Conservation (phyloP, 345 rosid genomes). For the Gossypium ekmanianum region DNA sequence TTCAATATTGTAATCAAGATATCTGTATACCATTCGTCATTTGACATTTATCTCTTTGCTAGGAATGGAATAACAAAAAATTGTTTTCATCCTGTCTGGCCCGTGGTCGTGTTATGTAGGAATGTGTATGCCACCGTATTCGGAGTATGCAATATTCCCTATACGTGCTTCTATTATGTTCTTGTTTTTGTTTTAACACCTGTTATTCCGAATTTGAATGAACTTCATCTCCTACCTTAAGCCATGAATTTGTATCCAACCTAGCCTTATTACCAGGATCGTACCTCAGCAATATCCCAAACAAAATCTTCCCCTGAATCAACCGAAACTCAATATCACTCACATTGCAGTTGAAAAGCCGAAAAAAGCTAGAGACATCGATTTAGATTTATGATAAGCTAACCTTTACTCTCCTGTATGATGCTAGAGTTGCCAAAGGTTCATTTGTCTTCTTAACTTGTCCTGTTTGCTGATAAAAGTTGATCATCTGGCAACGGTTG, state of each 20-base stretch:
- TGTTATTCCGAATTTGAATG: conserved; percentile 29
- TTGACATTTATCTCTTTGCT: too few species aligned
- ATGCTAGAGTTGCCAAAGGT: conserved; percentile 77
- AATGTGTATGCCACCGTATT: neutral
- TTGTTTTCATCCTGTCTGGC: too few species aligned
- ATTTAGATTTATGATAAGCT: neutral
- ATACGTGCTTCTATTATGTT: neutral
- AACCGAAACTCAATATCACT: neutral
- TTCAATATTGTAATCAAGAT: too few species aligned
- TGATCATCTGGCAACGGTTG: conserved; percentile 87
- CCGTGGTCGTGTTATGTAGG: neutral
- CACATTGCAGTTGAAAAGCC: neutral
- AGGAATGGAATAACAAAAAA: too few species aligned
- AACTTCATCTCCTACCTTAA: conserved; percentile 65
- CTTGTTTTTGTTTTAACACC: neutral
- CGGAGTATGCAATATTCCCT: neutral
- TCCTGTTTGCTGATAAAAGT: conserved; percentile 48
- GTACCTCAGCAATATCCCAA: conserved; percentile 62
- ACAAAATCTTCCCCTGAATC: conserved; percentile 84
- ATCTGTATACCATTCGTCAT: too few species aligned
- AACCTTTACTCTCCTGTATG: conserved; percentile 88
- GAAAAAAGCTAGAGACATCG: neutral
- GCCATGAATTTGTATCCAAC: conserved; percentile 35
- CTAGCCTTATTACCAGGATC: conserved; percentile 19
- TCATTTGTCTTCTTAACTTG: conserved; percentile 65